Conservation (phyloP, 2,329 filamentous ascomycete species). For the Chaetomium strumarium region DNA sequence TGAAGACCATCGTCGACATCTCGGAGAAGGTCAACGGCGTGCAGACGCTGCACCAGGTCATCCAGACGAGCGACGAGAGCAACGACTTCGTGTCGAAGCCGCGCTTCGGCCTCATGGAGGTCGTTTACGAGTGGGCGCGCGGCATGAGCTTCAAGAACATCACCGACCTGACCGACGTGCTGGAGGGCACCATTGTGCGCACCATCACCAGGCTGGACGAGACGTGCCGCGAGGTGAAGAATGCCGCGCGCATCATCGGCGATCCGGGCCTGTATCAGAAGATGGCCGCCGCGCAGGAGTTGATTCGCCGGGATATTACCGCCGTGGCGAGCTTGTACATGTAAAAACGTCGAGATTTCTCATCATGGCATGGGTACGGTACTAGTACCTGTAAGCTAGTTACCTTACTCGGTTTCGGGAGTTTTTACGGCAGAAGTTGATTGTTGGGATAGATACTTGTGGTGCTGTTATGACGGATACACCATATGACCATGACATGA, state of each 20-base stretch:
- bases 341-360: slow-evolving; percentile 44
- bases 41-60: slow-evolving; percentile 87
- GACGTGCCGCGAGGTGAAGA: slow-evolving; percentile 95
- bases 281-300: slow-evolving; percentile 95
- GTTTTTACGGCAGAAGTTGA: too few species aligned
- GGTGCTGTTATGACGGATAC: too few species aligned
- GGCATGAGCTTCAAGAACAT: slow-evolving; percentile 99
- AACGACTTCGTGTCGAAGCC: slow-evolving; percentile 87
- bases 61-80: slow-evolving; percentile 80
- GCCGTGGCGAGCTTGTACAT: slow-evolving; percentile 85
- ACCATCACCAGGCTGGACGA: slow-evolving; percentile 93
- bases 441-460: too few species aligned
- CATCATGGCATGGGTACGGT: too few species aligned
- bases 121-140: slow-evolving; percentile 96
- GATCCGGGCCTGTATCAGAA: slow-evolving; percentile 90
- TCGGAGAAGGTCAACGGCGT: slow-evolving; percentile 88
- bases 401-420: too few species aligned
- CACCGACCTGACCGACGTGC: slow-evolving; percentile 88
- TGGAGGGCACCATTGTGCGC: slow-evolving; percentile 94
- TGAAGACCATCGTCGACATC: slow-evolving; percentile 80
- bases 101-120: slow-evolving; percentile 90
- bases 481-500: too few species aligned
- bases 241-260: slow-evolving; percentile 89
- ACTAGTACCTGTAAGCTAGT: too few species aligned
- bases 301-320: slow-evolving; percentile 94